Evolutionary conservation across 768 basidiomycete genomes (phyloP).

Genomic region (Pleurotus ostreatus): DNA sequence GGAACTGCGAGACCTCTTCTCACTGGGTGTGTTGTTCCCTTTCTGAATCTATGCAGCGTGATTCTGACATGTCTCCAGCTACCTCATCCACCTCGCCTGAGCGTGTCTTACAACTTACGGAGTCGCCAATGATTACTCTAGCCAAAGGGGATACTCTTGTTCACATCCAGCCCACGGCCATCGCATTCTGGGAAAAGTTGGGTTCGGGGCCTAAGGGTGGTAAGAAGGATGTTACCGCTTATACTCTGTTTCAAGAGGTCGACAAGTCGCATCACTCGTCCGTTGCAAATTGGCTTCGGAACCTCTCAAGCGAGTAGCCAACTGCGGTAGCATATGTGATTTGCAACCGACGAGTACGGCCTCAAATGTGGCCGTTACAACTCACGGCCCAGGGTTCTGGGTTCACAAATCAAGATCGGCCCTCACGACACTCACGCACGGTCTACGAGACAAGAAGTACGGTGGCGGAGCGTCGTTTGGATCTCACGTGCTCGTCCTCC

Average conservation of each 20-base stretch:
- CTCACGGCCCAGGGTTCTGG: too few species aligned
- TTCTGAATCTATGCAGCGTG: not conserved
- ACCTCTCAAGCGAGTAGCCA: conserved; percentile 45
- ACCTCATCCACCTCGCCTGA: not conserved
- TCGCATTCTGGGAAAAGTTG: conserved; percentile 85
- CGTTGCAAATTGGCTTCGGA: conserved; percentile 59
- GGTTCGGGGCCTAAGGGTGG: conserved; percentile 70
- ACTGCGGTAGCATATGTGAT: too few species aligned
- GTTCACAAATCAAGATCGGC: too few species aligned
- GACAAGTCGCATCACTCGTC: conserved; percentile 40
- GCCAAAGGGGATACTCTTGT: conserved; percentile 67
- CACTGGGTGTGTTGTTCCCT: conserved; percentile 24
- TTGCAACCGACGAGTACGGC: too few species aligned
- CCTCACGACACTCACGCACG: too few species aligned
- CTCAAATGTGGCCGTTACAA: too few species aligned
- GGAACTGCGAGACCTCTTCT: conserved; percentile 41
- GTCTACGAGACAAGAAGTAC: too few species aligned
- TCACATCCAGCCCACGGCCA: conserved; percentile 63
- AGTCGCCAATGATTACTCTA: conserved; percentile 58
- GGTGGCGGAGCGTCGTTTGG: too few species aligned
- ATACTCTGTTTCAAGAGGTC: conserved; percentile 65
- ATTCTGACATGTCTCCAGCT: not conserved
- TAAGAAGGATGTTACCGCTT: conserved; percentile 63
- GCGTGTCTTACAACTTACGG: conserved; percentile 26
- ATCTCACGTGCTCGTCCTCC: too few species aligned